Evolutionary conservation across 305 asterid species (phyloP), one percentile per base, ranked within the genome.

Genomic region (Plantago lanceolata): DNA sequence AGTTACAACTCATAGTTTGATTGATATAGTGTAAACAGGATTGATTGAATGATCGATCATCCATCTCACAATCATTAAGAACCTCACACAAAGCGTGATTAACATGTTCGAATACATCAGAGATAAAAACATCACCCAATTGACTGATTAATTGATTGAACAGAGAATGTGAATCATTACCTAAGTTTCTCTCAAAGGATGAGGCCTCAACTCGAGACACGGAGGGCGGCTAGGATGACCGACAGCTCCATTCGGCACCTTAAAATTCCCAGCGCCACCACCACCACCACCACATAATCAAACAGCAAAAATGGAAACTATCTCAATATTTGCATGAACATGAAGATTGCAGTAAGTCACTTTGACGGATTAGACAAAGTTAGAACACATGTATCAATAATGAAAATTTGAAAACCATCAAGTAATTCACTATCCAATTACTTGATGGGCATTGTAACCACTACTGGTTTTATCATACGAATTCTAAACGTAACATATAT

Each of bases 351-450:
- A n/a, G n/a, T n/a, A n/a, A n/a, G n/a, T n/a, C n/a, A n/a, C n/a
- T n/a, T n/a, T n/a, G n/a, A n/a, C n/a, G n/a, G n/a, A n/a, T n/a
- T n/a, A n/a, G n/a, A n/a, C n/a, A n/a, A n/a, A n/a, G n/a, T n/a
- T n/a, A n/a, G n/a, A n/a, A n/a, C n/a, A n/a, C n/a, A n/a, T n/a
- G n/a, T n/a, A n/a, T n/a, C n/a, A n/a, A n/a, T n/a, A n/a, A n/a
- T n/a, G n/a, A n/a, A n/a, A n/a, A n/a, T n/a, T n/a, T n/a, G n/a
- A n/a, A n/a, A n/a, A n/a, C n/a, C n/a, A n/a, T n/a, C n/a, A n/a
- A n/a, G n/a, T n/a, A n/a, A n/a, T n/a, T n/a, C n/a, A n/a, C n/a
- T 92, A 49, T 96, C 98, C 11, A 91, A 89, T 69, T 91, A 89
- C 93, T 43, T 87, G 74, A 82, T 85, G 96, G 96, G 96, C 17